A percentile compares a stretch with the other conserved stretches of the same genome.
Conservation (phyloP, 106 monocot genomes). For the Apostasia shenzhenica region DNA sequence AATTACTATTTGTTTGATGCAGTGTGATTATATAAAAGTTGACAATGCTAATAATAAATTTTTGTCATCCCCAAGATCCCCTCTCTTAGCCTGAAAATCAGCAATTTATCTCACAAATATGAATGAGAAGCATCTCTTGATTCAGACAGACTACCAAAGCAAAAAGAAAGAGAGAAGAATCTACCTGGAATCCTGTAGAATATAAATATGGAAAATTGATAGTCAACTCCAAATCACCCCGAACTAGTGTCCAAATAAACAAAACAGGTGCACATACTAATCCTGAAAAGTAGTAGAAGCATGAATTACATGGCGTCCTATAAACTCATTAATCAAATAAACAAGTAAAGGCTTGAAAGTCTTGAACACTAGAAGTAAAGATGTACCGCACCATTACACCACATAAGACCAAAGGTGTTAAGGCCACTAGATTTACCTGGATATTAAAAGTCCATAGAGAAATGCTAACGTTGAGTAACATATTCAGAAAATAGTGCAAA, state of each 20-base stretch:
- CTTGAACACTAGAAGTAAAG: neutral
- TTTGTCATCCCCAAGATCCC: no score
- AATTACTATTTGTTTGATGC: no score
- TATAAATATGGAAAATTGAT: conserved; percentile 64
- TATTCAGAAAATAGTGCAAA: neutral
- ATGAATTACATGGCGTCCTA: neutral
- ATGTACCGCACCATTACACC: conserved; percentile 81
- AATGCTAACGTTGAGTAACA: conserved; percentile 6
- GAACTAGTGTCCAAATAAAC: conserved; percentile 69
- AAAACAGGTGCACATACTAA: conserved; percentile 82
- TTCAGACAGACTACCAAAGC: no score
- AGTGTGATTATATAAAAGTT: no score
- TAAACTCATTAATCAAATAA: neutral
- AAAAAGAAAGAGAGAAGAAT: neutral
- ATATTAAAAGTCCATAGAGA: conserved; percentile 5
- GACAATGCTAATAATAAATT: no score
- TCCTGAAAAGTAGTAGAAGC: conserved; percentile 35
- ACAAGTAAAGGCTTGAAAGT: neutral
- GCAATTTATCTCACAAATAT: no score
- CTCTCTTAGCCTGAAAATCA: no score
- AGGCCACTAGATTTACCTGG: conserved; percentile 91
- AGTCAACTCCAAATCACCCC: conserved; percentile 65
- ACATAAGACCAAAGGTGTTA: conserved; percentile 99
- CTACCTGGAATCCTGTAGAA: conserved; percentile 83
- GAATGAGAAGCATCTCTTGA: no score